Evolutionary conservation across 306 rosid species (phyloP).

Genomic region (Malus asiatica): DNA sequence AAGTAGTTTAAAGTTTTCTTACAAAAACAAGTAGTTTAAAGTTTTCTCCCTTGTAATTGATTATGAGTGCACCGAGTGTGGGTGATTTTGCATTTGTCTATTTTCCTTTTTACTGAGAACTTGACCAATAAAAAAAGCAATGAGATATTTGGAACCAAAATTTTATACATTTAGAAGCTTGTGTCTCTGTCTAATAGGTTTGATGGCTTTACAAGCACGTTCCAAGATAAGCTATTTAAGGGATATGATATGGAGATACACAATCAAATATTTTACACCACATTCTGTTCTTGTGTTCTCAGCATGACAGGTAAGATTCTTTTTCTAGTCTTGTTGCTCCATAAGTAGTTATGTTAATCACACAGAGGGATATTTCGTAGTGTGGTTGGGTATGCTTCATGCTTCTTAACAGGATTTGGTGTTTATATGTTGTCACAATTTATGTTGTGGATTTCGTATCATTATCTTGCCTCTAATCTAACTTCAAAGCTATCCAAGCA

Average conservation of each 20-base stretch:
- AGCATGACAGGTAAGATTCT: slow-evolving; percentile 70
- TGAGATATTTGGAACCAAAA: not conserved
- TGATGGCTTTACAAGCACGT: slow-evolving; percentile 98
- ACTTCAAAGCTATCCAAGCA: not conserved
- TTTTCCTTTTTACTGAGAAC: not conserved
- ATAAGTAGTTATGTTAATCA: not conserved
- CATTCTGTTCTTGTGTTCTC: slow-evolving; percentile 81
- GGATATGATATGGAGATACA: slow-evolving; percentile 99
- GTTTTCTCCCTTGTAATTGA: not conserved
- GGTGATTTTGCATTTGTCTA: not conserved
- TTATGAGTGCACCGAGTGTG: not conserved
- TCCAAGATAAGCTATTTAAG: slow-evolving; percentile 88
- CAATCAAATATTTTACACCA: slow-evolving; percentile 93
- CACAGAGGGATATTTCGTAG: not conserved
- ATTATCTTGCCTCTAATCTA: not conserved
- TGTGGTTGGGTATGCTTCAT: not conserved
- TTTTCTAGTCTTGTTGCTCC: slow-evolving; percentile 10
- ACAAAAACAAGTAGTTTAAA: not conserved
- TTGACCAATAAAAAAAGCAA: not conserved
- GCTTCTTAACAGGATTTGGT: not conserved
- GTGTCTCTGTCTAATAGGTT: slow-evolving; percentile 29
- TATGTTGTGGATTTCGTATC: not conserved
- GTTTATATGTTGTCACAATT: not conserved
- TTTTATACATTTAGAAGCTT: slow-evolving; percentile 2
- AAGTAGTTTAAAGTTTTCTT: not conserved